Conservation (phyloP, 345 rosid species). For the Ricinus communis region DNA sequence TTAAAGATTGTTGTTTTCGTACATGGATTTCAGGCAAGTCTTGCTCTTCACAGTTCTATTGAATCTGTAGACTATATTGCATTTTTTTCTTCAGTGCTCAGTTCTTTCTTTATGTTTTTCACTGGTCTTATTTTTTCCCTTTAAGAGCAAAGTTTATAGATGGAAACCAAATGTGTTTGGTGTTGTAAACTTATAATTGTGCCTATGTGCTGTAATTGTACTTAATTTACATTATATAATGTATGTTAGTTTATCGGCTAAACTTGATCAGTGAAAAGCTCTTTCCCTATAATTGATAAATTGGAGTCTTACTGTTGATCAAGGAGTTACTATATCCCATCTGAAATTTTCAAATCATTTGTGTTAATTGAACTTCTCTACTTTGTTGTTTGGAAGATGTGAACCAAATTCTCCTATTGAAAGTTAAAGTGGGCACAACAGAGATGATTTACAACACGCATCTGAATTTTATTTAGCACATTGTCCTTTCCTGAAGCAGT, state of each 20-base stretch:
- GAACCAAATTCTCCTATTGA: not conserved
- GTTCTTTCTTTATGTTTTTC: not conserved
- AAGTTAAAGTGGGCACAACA: not conserved
- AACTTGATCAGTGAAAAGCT: not conserved
- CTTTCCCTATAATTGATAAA: not conserved
- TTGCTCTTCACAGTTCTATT: not conserved
- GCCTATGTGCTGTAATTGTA: not conserved
- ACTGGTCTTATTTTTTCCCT: not conserved
- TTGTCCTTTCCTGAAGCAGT: not conserved
- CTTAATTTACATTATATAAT: not conserved
- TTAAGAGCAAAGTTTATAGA: not conserved
- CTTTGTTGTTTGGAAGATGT: slow-evolving; percentile 3
- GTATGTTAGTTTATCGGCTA: not conserved
- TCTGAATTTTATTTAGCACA: not conserved
- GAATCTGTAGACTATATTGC: not conserved
- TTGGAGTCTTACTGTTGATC: not conserved
- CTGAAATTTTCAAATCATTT: not conserved
- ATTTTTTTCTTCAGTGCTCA: not conserved
- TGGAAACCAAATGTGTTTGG: not conserved
- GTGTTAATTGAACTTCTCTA: not conserved
- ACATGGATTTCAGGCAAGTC: slow-evolving; percentile 95
- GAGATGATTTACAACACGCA: not conserved
- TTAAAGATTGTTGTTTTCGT: slow-evolving; percentile 82
- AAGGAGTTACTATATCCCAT: not conserved
- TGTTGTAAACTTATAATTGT: slow-evolving; percentile 7